phyloP scores from a whole-genome alignment of 305 asterid species.

The Fraxinus albicans region DNA sequence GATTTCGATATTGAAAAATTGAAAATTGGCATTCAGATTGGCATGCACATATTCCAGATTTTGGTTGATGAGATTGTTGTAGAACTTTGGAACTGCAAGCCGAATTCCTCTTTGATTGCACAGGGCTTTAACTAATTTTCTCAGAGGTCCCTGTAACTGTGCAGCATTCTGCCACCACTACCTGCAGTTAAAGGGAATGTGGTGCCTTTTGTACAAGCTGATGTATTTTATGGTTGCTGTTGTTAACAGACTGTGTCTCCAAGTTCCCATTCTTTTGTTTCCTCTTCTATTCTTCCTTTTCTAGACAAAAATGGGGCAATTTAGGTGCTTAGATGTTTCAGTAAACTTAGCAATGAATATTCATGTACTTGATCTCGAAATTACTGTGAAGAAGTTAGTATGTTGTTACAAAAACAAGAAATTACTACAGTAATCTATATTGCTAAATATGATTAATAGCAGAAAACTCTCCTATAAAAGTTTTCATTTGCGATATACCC shows the following conservation, averaged over 20 bases:
- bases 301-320: neutral
- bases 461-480: too few relatives aligned
- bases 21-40: conserved; percentile 69
- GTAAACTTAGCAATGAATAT: neutral
- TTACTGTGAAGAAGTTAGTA: neutral
- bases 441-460: neutral
- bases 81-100: conserved; percentile 39
- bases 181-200: neutral
- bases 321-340: neutral
- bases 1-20: conserved; percentile 53
- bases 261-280: neutral
- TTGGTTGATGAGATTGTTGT: conserved; percentile 69
- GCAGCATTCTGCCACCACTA: neutral
- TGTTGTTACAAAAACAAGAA: neutral
- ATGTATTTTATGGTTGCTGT: conserved; percentile 14
- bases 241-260: neutral
- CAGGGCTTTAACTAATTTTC: neutral
- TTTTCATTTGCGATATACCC: too few relatives aligned
- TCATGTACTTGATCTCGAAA: neutral
- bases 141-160: neutral
- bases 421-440: neutral
- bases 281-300: neutral
- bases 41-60: conserved; percentile 43
- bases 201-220: conserved; percentile 28
- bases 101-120: neutral